phyloP scores from a whole-genome alignment of 768 basidiomycete genomes.

The Tulasnella sp. region DNA sequence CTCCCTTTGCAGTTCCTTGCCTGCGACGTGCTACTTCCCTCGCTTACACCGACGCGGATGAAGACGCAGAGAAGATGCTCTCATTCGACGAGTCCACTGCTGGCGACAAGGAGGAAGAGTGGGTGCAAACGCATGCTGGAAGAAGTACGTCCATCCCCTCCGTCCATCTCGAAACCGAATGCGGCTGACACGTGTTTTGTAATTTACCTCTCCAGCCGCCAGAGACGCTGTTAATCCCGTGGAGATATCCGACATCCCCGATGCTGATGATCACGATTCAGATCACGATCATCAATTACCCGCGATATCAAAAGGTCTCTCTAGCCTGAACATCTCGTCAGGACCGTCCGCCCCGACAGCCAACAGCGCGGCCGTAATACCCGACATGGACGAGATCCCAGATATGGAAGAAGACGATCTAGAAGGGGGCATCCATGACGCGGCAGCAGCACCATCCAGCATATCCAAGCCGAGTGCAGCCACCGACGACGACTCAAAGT shows the following conservation, averaged over 20 bases:
- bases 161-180: not conserved
- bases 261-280: constrained; percentile 45
- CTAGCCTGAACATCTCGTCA: constrained; percentile 12
- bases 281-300: constrained; percentile 15
- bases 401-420: constrained; percentile 97
- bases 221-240: constrained; percentile 47
- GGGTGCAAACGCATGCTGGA: constrained; percentile 96
- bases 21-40: constrained; percentile 85
- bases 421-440: constrained; percentile 80
- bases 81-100: constrained; percentile 51
- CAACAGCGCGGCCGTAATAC: constrained; percentile 40
- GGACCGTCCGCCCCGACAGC: constrained; percentile 16
- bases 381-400: constrained; percentile 93
- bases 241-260: constrained; percentile 76
- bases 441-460: constrained; percentile 48
- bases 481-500: constrained; percentile 53
- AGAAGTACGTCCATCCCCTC: constrained; percentile 29
- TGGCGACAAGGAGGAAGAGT: constrained; percentile 64
- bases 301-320: constrained; percentile 12
- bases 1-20: constrained; percentile 56
- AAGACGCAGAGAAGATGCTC: constrained; percentile 88
- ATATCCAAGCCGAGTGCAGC: constrained; percentile 41
- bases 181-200: not conserved
- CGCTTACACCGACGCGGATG: constrained; percentile 90
- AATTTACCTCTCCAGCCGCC: not conserved